Conservation (phyloP, 805 yeast species). For the Barnettozyma sp. region DNA sequence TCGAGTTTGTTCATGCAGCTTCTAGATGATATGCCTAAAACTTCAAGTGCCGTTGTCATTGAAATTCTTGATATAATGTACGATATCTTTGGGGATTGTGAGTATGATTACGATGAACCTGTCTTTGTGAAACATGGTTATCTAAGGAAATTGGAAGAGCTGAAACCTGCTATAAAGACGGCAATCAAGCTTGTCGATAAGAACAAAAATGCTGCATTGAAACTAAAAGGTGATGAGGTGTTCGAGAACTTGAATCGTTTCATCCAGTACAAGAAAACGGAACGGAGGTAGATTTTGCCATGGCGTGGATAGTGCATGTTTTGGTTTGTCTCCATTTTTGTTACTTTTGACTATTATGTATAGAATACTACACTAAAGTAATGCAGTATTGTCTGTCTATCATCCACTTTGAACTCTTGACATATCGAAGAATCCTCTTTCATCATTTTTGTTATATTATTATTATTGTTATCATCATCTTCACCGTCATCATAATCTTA, state of each 20-base stretch:
- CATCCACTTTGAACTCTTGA: no score
- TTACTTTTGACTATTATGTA: no score
- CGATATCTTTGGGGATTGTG: constrained; percentile 75
- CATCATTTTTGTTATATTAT: no score
- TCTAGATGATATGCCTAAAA: constrained; percentile 23
- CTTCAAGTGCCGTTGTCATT: constrained; percentile 37
- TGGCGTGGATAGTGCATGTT: not conserved
- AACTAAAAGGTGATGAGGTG: constrained; percentile 60
- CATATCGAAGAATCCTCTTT: no score
- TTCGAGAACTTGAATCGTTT: constrained; percentile 64
- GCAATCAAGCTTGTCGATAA: constrained; percentile 61
- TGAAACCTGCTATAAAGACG: constrained; percentile 43
- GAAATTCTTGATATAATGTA: constrained; percentile 62
- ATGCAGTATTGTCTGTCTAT: no score
- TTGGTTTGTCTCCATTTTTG: no score
- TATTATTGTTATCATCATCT: no score
- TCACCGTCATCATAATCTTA: no score
- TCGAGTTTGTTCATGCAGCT: constrained; percentile 37
- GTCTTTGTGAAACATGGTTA: constrained; percentile 55
- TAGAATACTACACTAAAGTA: no score
- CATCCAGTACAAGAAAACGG: constrained; percentile 62
- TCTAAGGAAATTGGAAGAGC: constrained; percentile 33
- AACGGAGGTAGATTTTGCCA: constrained; percentile 18
- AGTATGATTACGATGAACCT: constrained; percentile 56
- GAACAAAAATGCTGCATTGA: constrained; percentile 48